Percentiles rank a stretch among this genome's conserved stretches.
phyloP scores from a whole-genome alignment of 139 green algal genomes.

The Coccomyxa sp. region DNA sequence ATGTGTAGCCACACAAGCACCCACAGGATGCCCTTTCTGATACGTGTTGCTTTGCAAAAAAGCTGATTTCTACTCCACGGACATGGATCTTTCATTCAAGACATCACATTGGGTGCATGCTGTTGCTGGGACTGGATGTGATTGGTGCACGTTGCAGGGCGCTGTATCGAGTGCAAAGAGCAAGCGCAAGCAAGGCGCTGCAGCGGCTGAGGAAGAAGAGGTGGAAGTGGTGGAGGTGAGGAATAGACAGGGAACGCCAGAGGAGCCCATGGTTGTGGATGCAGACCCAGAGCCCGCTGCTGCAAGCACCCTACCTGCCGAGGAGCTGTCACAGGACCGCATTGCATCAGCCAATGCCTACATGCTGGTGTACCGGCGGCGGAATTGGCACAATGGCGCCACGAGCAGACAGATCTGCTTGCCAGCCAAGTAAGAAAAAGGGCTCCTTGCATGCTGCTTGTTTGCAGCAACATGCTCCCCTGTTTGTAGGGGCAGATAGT shows the following conservation, averaged over 20 bases:
- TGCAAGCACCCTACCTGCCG: background rate
- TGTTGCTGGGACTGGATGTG: background rate
- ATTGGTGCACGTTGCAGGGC: background rate
- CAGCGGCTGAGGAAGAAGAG: background rate
- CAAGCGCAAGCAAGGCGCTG: background rate
- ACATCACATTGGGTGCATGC: no score
- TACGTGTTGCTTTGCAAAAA: no score
- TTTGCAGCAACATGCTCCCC: no score
- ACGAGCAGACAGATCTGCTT: background rate
- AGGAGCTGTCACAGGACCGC: background rate
- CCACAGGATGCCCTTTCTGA: no score
- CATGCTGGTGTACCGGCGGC: conserved; percentile 67
- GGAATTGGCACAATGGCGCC: conserved; percentile 6
- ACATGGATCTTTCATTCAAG: no score
- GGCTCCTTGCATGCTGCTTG: no score
- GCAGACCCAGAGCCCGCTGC: background rate
- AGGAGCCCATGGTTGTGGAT: no score
- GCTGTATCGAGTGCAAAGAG: background rate
- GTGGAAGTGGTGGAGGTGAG: no score
- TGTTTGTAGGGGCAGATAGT: no score
- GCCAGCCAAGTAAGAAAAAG: no score
- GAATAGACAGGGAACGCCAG: no score
- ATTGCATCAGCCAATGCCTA: conserved; percentile 66
- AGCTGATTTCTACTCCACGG: no score
- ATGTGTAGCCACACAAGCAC: background rate